These are phyloP conservation scores for Nicotiana tomentosiformis DNA, from an alignment of 257 asterid genomes.

Conservation along the genomic window DNA sequence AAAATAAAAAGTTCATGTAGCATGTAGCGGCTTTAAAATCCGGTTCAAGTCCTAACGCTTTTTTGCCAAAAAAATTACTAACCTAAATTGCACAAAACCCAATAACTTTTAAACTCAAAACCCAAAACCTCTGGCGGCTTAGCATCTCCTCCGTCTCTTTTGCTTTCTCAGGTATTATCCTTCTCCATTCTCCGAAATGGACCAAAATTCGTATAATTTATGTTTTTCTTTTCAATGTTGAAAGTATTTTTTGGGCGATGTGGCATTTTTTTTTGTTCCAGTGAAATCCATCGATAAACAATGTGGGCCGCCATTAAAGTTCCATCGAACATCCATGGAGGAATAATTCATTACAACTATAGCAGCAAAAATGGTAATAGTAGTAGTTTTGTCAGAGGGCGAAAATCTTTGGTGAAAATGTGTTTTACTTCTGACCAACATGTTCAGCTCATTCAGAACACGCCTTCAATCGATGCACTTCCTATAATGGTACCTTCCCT, in stretches of 20 bases:
- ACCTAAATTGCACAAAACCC: no score
- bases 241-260: no score
- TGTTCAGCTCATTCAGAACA: constrained; percentile 20
- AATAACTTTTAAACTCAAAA: no score
- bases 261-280: no score
- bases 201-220: not conserved
- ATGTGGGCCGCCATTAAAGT: constrained; percentile 35
- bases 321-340: constrained; percentile 20
- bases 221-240: no score
- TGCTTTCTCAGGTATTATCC: not conserved
- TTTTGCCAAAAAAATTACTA: no score
- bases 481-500: constrained; percentile 43
- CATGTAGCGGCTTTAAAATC: no score
- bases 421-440: constrained; percentile 15
- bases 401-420: constrained; percentile 25
- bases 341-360: constrained; percentile 11
- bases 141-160: no score
- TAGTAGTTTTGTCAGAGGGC: constrained; percentile 11
- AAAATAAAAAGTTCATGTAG: no score
- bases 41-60: no score
- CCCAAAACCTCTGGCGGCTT: no score
- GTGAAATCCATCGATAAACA: not conserved
- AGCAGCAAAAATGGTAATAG: constrained; percentile 13
- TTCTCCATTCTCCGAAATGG: not conserved
- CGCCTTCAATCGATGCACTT: constrained; percentile 16